These are phyloP conservation scores for Akanthomyces dipterigenus DNA, from an alignment of 2,329 filamentous ascomycete genomes.

Conservation along the genomic window DNA sequence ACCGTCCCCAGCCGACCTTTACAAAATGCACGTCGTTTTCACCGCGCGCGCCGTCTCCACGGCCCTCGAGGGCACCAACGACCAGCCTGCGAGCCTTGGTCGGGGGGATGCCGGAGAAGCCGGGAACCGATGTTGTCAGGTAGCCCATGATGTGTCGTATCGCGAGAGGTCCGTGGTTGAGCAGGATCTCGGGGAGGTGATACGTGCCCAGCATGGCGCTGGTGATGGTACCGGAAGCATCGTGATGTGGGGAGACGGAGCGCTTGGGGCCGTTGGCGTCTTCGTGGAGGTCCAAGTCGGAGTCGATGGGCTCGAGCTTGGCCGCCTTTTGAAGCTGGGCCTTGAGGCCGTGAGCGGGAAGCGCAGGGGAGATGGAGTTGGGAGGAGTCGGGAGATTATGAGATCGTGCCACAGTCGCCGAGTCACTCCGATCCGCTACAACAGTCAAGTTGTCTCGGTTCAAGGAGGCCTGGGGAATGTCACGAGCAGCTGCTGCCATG, in stretches of 20 bases:
- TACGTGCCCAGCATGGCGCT: constrained; percentile 78
- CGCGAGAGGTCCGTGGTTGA: constrained; percentile 82
- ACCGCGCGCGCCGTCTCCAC: constrained; percentile 54
- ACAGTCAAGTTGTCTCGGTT: constrained; percentile 65
- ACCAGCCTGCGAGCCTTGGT: constrained; percentile 87
- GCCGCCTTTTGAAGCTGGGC: constrained; percentile 56
- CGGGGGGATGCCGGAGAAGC: constrained; percentile 81
- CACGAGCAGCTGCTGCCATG: constrained; percentile 60
- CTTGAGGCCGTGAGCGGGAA: constrained; percentile 75
- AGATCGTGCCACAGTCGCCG: constrained; percentile 52
- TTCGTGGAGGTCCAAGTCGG: constrained; percentile 80
- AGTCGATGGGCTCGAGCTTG: constrained; percentile 63
- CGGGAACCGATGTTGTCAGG: constrained; percentile 85
- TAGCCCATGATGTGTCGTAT: constrained; percentile 96
- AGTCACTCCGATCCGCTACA: constrained; percentile 61
- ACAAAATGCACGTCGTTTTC: constrained; percentile 76
- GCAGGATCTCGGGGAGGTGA: constrained; percentile 83
- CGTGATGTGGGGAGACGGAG: constrained; percentile 46
- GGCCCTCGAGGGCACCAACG: constrained; percentile 84
- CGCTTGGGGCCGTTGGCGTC: constrained; percentile 24
- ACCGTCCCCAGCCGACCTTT: constrained; percentile 96
- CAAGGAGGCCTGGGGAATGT: constrained; percentile 55
- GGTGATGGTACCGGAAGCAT: constrained; percentile 77
- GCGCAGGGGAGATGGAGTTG: constrained; percentile 85
- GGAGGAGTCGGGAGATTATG: constrained; percentile 79